Evolutionary conservation across 768 basidiomycete species (phyloP), one percentile per base, ranked within the genome.

Genomic region (Galerina sulciceps): DNA sequence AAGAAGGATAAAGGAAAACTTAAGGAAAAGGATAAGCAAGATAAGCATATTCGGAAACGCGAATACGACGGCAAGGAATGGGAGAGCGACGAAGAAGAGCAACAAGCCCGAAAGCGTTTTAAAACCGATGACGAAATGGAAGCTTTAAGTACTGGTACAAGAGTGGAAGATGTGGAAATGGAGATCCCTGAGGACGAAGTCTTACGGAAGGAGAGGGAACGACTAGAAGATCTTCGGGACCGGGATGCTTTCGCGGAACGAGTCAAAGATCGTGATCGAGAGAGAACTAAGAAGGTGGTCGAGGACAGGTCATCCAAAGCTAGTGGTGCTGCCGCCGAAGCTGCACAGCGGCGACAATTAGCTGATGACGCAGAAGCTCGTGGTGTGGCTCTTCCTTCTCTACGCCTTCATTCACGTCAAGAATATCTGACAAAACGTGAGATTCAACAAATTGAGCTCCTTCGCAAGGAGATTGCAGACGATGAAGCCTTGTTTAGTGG

Each of bases 381-480:
- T 45, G 63, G 65, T 2, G 57, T 67, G 50, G 85, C 84, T 53
- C 71, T 89, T 18, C 87, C 95, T 0, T 87, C 86, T 11, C 80
- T 99, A 6, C 87, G 97, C 41, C 79, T 91, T 57, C 92, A 90
- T 66, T 96, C 96, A 1, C 88, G 97, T 53, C 92, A 99, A 70
- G 93, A 96, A 73, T 99, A 99, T 69, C 82, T 99, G 61, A 91
- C 93, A 20, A 99, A 99, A 70, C 91, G 97, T 68, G 97, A 99
- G 79, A 79, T 91, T 36, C 97, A 99, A 73, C 93, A 95, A 72
- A 90, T 99, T 64, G 97, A 99, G 67, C 82, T 99, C 13, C 78
- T 99, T 47, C 85, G 92, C 53, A 87, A 89, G 71, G 96, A 98
- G 74, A 96, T 99, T 55, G 88, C 90, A 56, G 97, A 99, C 67